Percentiles rank a stretch among this genome's conserved stretches.
Conservation (phyloP, 306 rosid species). For the Castanospermum australe region DNA sequence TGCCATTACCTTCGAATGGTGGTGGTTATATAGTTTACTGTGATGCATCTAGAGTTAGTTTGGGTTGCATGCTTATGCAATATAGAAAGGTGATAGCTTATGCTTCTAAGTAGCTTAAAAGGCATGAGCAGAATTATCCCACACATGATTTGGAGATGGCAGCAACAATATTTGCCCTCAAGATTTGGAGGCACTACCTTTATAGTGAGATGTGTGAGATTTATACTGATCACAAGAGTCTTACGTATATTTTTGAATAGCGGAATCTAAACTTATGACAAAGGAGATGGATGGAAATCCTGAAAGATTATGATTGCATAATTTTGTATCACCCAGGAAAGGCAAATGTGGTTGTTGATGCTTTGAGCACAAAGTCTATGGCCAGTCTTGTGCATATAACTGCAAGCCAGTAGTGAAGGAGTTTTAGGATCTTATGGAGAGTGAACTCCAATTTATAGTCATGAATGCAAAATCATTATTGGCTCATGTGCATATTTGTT, state of each 20-base stretch:
- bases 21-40: not conserved
- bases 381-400: too few species aligned
- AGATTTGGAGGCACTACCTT: not conserved
- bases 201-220: not conserved
- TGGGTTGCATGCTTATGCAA: not conserved
- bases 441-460: too few species aligned
- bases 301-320: too few species aligned
- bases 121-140: not conserved
- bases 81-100: not conserved
- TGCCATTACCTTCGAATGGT: not conserved
- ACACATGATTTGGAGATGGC: not conserved
- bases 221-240: not conserved
- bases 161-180: not conserved
- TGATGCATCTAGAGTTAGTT: not conserved
- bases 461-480: too few species aligned
- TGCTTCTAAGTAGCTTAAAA: not conserved
- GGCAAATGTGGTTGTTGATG: too few species aligned
- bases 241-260: not conserved
- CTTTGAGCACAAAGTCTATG: too few species aligned
- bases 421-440: too few species aligned
- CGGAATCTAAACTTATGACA: not conserved
- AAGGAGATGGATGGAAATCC: not conserved
- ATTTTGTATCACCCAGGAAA: too few species aligned
- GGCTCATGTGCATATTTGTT: too few species aligned
- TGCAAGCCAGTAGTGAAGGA: too few species aligned